phyloP scores from a whole-genome alignment of 169 alveolate genomes.

The Perkinsus marinus region DNA sequence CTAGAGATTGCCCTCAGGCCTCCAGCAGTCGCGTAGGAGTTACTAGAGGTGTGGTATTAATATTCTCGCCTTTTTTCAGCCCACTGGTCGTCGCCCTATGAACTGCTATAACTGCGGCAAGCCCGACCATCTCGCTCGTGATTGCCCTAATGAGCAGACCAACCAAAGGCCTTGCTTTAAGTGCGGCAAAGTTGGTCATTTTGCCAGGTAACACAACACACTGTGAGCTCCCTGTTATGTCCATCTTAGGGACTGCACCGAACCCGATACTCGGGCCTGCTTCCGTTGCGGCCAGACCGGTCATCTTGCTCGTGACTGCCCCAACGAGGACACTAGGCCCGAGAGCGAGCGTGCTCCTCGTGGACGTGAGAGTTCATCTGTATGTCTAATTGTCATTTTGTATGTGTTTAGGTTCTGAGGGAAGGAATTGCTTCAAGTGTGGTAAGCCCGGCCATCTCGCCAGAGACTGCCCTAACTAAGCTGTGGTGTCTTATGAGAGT shows the following conservation, averaged over 20 bases:
- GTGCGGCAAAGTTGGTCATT: not conserved
- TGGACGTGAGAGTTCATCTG: not conserved
- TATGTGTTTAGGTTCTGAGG: not conserved
- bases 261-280: not conserved
- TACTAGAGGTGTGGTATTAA: not conserved
- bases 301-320: not conserved
- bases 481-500: not conserved
- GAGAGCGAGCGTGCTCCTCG: not conserved
- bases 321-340: not conserved
- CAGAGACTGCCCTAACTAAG: not conserved
- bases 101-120: slow-evolving; percentile 23
- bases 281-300: not conserved
- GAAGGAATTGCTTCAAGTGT: not conserved
- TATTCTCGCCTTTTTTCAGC: not conserved
- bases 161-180: not conserved
- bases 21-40: not conserved
- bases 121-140: slow-evolving; percentile 21
- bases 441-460: not conserved
- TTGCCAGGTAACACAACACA: not conserved
- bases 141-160: slow-evolving; percentile 9
- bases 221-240: not conserved
- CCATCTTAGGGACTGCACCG: not conserved
- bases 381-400: not conserved
- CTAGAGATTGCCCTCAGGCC: not conserved
- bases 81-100: not conserved